Percentiles rank a stretch among this genome's conserved stretches.
Evolutionary conservation across 164 flowering plant genomes (phyloP).

Genomic region (Stephania cephalantha): DNA sequence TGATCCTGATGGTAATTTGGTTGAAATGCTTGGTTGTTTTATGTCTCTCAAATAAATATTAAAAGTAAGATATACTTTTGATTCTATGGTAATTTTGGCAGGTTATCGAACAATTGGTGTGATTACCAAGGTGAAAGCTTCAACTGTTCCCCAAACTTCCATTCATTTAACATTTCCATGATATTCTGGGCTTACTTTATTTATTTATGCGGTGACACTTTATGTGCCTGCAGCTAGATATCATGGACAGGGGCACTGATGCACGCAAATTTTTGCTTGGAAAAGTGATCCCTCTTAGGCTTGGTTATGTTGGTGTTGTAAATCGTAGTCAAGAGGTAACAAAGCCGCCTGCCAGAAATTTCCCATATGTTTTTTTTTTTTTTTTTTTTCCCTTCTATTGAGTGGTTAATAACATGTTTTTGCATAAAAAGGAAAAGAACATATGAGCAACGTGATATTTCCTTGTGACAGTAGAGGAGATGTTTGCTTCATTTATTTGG

Average conservation of each 20-base stretch:
- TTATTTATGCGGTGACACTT: neutral
- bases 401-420: neutral
- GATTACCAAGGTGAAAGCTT: conserved; percentile 29
- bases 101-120: conserved; percentile 40
- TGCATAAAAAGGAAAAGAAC: neutral
- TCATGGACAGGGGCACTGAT: conserved; percentile 38
- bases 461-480: neutral
- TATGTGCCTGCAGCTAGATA: conserved; percentile 26
- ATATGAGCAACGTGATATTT: neutral
- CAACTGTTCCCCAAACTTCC: neutral
- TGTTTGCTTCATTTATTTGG: neutral
- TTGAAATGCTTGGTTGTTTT: conserved; percentile 10
- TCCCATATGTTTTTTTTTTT: neutral
- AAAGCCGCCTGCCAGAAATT: neutral
- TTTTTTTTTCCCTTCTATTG: neutral
- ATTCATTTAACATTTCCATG: neutral
- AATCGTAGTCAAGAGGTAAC: conserved; percentile 37
- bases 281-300: conserved; percentile 35
- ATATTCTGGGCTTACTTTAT: conserved; percentile 1
- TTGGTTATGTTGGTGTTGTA: conserved; percentile 39
- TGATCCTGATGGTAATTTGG: conserved; percentile 34
- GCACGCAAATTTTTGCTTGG: conserved; percentile 36
- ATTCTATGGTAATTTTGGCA: conserved; percentile 12
- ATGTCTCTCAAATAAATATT: neutral
- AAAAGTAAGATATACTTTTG: no score